Evolutionary conservation across 2,329 filamentous ascomycete species (phyloP).

Genomic region (Colletotrichum magnum): DNA sequence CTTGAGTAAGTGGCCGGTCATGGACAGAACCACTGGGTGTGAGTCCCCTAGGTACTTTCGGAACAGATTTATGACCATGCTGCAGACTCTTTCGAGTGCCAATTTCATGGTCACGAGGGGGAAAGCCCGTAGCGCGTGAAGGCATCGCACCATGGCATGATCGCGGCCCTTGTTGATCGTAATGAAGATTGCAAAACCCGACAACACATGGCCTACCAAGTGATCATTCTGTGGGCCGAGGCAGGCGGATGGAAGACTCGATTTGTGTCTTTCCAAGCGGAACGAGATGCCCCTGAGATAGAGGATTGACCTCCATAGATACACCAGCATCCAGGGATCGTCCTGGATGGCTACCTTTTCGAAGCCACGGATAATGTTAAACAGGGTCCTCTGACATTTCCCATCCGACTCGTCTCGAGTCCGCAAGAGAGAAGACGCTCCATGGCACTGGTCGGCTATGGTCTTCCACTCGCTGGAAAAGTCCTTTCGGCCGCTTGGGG

Average conservation of each 20-base stretch:
- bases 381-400: neutral
- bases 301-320: constrained; percentile 4
- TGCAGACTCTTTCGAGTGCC: neutral
- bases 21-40: constrained; percentile 1
- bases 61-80: neutral
- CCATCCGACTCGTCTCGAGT: neutral
- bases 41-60: neutral
- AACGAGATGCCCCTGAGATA: constrained; percentile 4
- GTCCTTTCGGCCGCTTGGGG: neutral
- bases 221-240: neutral
- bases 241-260: neutral
- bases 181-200: neutral
- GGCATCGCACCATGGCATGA: neutral
- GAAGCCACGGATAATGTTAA: neutral
- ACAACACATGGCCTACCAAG: neutral
- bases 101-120: neutral
- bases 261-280: neutral
- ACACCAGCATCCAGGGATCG: constrained; percentile 14
- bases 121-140: neutral
- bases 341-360: neutral
- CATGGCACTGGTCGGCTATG: neutral
- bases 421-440: neutral
- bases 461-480: neutral
- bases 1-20: constrained; percentile 2
- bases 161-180: neutral